These are phyloP conservation scores for Lyophyllum shimeji DNA, from an alignment of 768 basidiomycete genomes.

Conservation along the genomic window DNA sequence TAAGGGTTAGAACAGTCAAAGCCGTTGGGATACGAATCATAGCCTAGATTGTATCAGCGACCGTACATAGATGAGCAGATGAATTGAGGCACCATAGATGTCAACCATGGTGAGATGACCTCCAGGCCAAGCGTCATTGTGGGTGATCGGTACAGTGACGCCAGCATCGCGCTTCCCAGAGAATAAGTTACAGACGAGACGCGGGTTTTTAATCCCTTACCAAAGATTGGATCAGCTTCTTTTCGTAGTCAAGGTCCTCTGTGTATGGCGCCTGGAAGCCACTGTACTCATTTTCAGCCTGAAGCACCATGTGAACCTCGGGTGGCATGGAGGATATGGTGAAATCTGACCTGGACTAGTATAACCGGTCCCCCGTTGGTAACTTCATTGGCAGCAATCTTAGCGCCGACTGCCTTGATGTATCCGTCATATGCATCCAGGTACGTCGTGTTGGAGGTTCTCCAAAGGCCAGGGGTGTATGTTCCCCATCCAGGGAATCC, in stretches of 20 bases:
- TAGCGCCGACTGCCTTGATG: conserved; percentile 43
- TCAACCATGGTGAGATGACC: conserved; percentile 46
- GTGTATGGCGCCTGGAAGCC: conserved; percentile 35
- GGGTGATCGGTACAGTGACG: conserved; percentile 45
- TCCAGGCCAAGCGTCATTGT: conserved; percentile 46
- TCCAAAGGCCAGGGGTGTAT: conserved; percentile 45
- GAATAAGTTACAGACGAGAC: background rate
- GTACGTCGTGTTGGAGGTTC: conserved; percentile 40
- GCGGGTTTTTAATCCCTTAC: conserved; percentile 20
- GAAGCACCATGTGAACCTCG: conserved; percentile 2
- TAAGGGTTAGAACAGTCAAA: conserved; percentile 54
- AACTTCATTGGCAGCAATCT: conserved; percentile 53
- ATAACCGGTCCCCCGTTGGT: conserved; percentile 60
- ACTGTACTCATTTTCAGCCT: conserved; percentile 58
- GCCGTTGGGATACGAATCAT: conserved; percentile 51
- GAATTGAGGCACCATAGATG: conserved; percentile 39
- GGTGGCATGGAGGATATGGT: background rate
- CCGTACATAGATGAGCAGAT: background rate
- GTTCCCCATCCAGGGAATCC: conserved; percentile 61
- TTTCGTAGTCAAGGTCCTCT: conserved; percentile 41
- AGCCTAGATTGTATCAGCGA: conserved; percentile 24
- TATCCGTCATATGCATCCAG: conserved; percentile 50
- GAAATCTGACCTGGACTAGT: conserved; percentile 31
- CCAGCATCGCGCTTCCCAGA: conserved; percentile 36
- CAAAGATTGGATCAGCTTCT: conserved; percentile 30